phyloP scores from a whole-genome alignment of 768 basidiomycete species.

The Pleurotus tuoliensis region DNA sequence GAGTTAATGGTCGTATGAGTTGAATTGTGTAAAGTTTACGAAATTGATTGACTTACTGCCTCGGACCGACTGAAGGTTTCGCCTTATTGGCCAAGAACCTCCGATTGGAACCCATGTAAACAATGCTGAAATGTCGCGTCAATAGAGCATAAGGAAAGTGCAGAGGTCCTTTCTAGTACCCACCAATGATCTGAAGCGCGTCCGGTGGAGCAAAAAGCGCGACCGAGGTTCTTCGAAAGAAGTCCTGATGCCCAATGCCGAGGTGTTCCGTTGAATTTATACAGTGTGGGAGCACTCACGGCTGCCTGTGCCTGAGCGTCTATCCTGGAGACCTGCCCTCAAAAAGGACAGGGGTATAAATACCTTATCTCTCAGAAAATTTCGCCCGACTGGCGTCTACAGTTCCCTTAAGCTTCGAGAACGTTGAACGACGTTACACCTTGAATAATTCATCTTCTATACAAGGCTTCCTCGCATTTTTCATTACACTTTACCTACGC shows the following conservation, averaged over 20 bases:
- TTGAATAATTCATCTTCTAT: too few relatives aligned
- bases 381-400: too few relatives aligned
- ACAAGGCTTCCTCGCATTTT: too few relatives aligned
- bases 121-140: neutral
- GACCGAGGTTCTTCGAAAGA: too few relatives aligned
- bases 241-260: too few relatives aligned
- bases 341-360: neutral
- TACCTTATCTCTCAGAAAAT: neutral
- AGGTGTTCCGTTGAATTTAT: too few relatives aligned
- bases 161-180: neutral
- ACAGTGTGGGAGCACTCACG: too few relatives aligned
- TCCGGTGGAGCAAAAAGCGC: too few relatives aligned
- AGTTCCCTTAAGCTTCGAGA: too few relatives aligned
- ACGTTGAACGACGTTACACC: too few relatives aligned
- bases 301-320: too few relatives aligned
- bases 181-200: neutral
- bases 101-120: constrained; percentile 7
- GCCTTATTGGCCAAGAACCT: constrained; percentile 7
- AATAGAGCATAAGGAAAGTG: neutral
- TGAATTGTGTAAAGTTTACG: constrained; percentile 2
- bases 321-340: neutral
- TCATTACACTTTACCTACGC: too few relatives aligned
- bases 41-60: neutral
- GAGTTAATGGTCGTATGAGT: constrained; percentile 4
- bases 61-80: constrained; percentile 3